A percentile compares a stretch with the other conserved stretches of the same genome.
Conservation (phyloP, 1,139 yeast species). For the Protomyces inundatus region DNA sequence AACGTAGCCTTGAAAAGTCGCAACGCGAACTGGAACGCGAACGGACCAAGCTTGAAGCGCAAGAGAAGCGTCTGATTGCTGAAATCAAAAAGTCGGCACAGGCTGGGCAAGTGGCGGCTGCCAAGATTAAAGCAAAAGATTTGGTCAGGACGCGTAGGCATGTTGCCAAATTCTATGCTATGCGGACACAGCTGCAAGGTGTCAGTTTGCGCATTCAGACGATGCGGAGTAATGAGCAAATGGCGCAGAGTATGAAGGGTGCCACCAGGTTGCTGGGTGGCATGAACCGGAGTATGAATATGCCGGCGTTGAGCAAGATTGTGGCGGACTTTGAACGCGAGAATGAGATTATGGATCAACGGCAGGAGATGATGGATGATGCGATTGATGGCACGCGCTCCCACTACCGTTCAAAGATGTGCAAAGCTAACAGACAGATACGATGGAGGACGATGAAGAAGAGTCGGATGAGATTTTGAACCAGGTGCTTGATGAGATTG, state of each 20-base stretch:
- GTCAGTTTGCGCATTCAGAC: constrained; percentile 80
- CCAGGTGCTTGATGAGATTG: constrained; percentile 91
- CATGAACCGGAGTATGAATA: constrained; percentile 83
- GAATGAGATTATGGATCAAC: constrained; percentile 94
- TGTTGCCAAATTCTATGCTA: constrained; percentile 80
- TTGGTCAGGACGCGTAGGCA: constrained; percentile 71
- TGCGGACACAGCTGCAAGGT: constrained; percentile 95
- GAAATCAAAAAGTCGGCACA: constrained; percentile 92
- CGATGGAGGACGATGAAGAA: constrained; percentile 48
- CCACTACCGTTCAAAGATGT: constrained; percentile 63
- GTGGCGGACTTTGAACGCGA: constrained; percentile 94
- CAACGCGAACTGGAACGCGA: constrained; percentile 90
- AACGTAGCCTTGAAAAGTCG: constrained; percentile 86
- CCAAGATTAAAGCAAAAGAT: constrained; percentile 93
- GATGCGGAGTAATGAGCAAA: constrained; percentile 87
- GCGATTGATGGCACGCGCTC: constrained; percentile 69
- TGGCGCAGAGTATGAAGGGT: constrained; percentile 91
- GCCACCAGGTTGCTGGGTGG: constrained; percentile 79
- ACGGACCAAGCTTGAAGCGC: constrained; percentile 74
- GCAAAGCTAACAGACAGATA: constrained; percentile 34
- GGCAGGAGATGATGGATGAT: constrained; percentile 98
- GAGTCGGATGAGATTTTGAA: constrained; percentile 90
- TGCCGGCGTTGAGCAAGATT: constrained; percentile 80
- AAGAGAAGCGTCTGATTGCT: constrained; percentile 76
- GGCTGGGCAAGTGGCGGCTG: constrained; percentile 79